Evolutionary conservation across 306 rosid genomes (phyloP), one percentile per base, ranked within the genome.

Genomic region (Boehmeria nivea): DNA sequence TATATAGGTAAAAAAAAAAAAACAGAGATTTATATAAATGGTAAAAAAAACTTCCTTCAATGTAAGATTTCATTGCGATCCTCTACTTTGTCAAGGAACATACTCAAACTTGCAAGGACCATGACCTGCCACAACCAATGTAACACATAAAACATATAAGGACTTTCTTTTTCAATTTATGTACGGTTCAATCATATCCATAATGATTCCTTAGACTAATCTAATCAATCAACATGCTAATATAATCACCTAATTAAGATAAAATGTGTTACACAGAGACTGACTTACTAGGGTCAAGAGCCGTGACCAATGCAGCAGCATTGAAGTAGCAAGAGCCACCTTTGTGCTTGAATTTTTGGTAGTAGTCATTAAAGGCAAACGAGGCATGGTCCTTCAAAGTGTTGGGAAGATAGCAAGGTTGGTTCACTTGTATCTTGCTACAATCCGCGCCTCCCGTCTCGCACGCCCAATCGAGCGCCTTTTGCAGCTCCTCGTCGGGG

Each of bases 301-400:
- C 74, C 22, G 73, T 73, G 45, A 67, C 48, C 26, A 63, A 9
- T 4, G 76, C 76, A 23, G 76, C 76, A 17, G 80, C 40, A 31
- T 70, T 70, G 65, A 75, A 75, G 72, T 81, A 85, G 74, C 94
- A 85, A 19, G 86, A 49, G 8, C 65, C 94, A 54, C 89, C 84
- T 51, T 71, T 49, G 59, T 55, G 52, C 70, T 75, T 75, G 39
- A 60, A 70, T 26, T 65, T 74, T 57, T 74, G 72, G 28, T 78
- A 81, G 68, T 85, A 85, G 69, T 54, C 72, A 53, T 84, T 84
- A 80, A 84, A 84, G 75, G 65, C 88, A 64, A 55, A 81, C 27
- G 94, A 81, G 24, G 94, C 88, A 49, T 85, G 94, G 49, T 81
- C 75, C 61, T 23, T 58, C 31, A 63, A 11, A 10, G 76, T 70